phyloP scores from a whole-genome alignment of 2,329 filamentous ascomycete genomes.

The Xylaria sp. region DNA sequence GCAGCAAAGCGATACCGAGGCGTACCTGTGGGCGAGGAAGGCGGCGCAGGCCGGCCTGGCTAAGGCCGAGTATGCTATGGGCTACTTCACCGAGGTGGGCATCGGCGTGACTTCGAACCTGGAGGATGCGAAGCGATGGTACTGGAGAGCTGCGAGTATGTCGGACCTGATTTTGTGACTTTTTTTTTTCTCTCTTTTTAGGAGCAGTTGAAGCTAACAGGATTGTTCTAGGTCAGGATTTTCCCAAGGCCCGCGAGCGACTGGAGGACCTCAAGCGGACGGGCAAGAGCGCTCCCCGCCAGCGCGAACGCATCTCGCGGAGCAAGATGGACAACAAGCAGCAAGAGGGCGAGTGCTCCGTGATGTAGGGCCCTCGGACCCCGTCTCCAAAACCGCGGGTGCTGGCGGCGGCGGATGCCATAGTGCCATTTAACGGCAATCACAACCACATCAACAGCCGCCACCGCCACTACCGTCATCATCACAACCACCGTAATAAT shows the following conservation, averaged over 20 bases:
- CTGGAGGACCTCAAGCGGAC: constrained; percentile 88
- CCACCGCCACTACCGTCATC: too few species aligned
- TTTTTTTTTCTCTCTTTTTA: neutral
- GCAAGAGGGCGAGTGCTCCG: constrained; percentile 83
- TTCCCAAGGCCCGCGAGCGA: constrained; percentile 87
- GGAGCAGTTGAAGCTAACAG: constrained; percentile 32
- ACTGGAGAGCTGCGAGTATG: constrained; percentile 95
- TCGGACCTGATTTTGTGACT: constrained; percentile 32
- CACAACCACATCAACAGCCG: too few species aligned
- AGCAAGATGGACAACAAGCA: constrained; percentile 80
- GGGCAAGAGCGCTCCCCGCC: constrained; percentile 71
- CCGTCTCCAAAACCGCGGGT: constrained; percentile 11
- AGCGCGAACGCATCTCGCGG: constrained; percentile 77
- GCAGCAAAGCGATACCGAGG: constrained; percentile 91
- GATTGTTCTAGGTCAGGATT: constrained; percentile 76
- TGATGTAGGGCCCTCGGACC: constrained; percentile 64
- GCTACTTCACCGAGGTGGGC: constrained; percentile 93
- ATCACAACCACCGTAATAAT: too few species aligned
- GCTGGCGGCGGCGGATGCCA: neutral
- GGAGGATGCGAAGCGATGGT: constrained; percentile 97
- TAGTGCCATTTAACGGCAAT: too few species aligned
- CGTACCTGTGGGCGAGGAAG: constrained; percentile 95
- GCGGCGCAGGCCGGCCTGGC: constrained; percentile 84
- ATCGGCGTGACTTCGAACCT: constrained; percentile 85
- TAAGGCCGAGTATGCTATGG: constrained; percentile 98